Conservation (phyloP, 1,139 yeast species). For the Hanseniaspora uvarum region DNA sequence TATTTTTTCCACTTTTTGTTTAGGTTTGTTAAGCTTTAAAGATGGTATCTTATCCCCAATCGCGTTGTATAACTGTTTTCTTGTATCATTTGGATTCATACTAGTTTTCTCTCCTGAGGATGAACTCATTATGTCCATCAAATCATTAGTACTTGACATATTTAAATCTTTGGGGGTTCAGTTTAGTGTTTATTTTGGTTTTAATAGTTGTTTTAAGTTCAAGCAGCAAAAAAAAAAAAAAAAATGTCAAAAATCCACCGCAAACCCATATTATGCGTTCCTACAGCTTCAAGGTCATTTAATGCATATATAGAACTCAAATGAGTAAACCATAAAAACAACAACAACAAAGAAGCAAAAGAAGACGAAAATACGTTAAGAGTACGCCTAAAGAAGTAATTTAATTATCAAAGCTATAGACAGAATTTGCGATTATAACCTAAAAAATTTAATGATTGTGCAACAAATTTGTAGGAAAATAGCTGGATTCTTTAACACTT, state of each 20-base stretch:
- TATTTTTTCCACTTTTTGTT: slow-evolving; percentile 51
- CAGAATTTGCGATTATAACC: not conserved
- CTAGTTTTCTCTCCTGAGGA: slow-evolving; percentile 24
- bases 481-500: slow-evolving; percentile 27
- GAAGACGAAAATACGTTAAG: no score
- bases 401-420: no score
- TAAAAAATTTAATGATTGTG: not conserved
- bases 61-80: slow-evolving; percentile 76
- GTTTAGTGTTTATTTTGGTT: not conserved
- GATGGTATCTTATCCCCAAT: slow-evolving; percentile 93
- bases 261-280: no score
- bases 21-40: slow-evolving; percentile 48
- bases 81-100: slow-evolving; percentile 23
- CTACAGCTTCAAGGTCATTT: no score
- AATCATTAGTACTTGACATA: slow-evolving; percentile 70
- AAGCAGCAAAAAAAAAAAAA: not conserved
- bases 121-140: slow-evolving; percentile 63
- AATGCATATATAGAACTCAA: no score
- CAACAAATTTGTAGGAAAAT: not conserved
- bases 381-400: not conserved
- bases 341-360: not conserved
- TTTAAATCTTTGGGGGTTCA: slow-evolving; percentile 17
- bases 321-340: no score
- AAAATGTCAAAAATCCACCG: no score
- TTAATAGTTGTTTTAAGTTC: not conserved